A percentile compares a stretch with the other conserved stretches of the same genome.
These are phyloP conservation scores for Fusarium miscanthi DNA, from an alignment of 2,329 filamentous ascomycete species.

Conservation along the genomic window DNA sequence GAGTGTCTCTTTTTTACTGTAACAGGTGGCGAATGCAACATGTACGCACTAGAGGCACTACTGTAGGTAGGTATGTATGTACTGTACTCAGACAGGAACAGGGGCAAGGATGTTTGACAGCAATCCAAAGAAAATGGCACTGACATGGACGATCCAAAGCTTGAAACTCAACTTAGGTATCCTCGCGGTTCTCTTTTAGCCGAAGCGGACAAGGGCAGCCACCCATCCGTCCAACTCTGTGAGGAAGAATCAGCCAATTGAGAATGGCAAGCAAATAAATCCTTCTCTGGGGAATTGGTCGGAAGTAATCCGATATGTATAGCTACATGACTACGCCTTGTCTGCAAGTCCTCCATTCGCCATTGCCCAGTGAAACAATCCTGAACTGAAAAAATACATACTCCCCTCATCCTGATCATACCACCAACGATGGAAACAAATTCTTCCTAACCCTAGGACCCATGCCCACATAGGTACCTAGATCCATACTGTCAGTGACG, in stretches of 20 bases:
- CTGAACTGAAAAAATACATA: not conserved
- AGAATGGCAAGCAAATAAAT: not conserved
- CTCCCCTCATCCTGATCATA: conserved; percentile 3
- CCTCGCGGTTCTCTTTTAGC: conserved; percentile 1
- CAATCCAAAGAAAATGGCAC: not conserved
- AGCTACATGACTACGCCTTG: conserved; percentile 2
- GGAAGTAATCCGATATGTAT: conserved; percentile 19
- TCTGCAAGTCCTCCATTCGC: not conserved
- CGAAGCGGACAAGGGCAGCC: conserved; percentile 8
- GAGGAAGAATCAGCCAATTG: conserved; percentile 3
- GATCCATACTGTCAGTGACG: conserved; percentile 31
- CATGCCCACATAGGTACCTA: conserved; percentile 12
- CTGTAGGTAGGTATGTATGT: not conserved
- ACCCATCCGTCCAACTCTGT: conserved; percentile 19
- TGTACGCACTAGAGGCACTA: not conserved
- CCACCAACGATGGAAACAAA: not conserved
- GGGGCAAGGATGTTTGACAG: conserved; percentile 20
- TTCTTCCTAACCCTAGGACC: conserved; percentile 19
- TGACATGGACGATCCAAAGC: conserved; percentile 4
- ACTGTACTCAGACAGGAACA: conserved; percentile 11
- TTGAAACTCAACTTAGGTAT: not conserved
- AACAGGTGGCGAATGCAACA: conserved; percentile 12
- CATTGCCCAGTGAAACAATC: not conserved
- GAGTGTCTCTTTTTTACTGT: conserved; percentile 3
- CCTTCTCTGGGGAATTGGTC: not conserved